These are phyloP conservation scores for Apiospora malaysiana DNA, from an alignment of 2,329 filamentous ascomycete genomes.

Conservation along the genomic window DNA sequence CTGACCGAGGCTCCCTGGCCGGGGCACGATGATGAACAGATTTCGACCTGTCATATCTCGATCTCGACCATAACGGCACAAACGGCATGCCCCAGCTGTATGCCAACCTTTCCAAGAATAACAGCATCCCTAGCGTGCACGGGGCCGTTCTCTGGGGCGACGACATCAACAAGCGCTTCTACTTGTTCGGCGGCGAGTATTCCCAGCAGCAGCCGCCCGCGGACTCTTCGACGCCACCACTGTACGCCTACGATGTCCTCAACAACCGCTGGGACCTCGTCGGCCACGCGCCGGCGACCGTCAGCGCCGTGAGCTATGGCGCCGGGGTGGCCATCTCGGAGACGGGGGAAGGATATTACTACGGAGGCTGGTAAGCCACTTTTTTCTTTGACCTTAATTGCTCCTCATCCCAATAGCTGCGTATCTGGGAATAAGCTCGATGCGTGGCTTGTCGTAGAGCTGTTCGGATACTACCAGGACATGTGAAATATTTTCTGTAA, in stretches of 20 bases:
- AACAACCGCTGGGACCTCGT: conserved; percentile 60
- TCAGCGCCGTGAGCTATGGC: conserved; percentile 60
- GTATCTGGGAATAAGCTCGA: no score
- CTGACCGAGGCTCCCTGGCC: not conserved
- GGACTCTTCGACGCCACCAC: conserved; percentile 40
- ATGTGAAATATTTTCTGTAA: no score
- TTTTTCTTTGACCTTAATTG: no score
- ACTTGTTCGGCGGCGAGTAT: conserved; percentile 67
- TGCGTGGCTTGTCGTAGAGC: no score
- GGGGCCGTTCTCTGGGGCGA: conserved; percentile 64
- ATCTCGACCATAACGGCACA: conserved; percentile 23
- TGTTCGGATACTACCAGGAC: no score
- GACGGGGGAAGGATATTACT: conserved; percentile 64
- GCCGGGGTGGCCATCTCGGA: conserved; percentile 61
- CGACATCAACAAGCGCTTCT: conserved; percentile 66
- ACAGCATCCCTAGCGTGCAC: conserved; percentile 54
- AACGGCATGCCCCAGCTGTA: conserved; percentile 46
- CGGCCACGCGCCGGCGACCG: conserved; percentile 42
- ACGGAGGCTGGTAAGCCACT: conserved; percentile 58
- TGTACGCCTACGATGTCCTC: conserved; percentile 64
- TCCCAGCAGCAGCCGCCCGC: conserved; percentile 47
- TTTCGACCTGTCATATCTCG: conserved; percentile 24
- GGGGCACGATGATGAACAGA: conserved; percentile 12
- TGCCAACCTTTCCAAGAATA: conserved; percentile 64
- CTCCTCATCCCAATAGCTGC: no score